A percentile compares a stretch with the other conserved stretches of the same genome.
Evolutionary conservation across 257 asterid species (phyloP).

Genomic region (Ophiorrhiza pumila): DNA sequence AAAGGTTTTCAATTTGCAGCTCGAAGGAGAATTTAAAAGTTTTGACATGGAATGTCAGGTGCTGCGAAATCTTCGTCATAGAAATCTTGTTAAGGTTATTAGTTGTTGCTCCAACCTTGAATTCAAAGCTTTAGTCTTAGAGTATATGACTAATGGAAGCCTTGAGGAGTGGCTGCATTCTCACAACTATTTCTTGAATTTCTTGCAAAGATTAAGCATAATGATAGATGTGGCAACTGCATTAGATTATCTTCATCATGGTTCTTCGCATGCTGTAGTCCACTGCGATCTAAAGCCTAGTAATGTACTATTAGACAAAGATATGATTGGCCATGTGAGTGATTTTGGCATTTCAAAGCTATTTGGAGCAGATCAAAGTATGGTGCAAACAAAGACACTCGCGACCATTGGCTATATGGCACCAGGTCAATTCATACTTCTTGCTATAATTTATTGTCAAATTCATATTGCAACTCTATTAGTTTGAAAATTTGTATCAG

Average conservation of each 20-base stretch:
- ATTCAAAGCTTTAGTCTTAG: slow-evolving; percentile 1
- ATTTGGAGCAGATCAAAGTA: not conserved
- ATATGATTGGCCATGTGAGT: not conserved
- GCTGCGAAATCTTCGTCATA: not conserved
- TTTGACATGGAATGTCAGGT: slow-evolving; percentile 8
- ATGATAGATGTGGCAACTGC: not conserved
- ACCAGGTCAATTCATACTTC: slow-evolving; percentile 6
- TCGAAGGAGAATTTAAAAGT: slow-evolving; percentile 9
- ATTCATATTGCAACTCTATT: too few species aligned
- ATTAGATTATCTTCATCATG: slow-evolving; percentile 1
- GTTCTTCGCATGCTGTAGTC: not conserved
- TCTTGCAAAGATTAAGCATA: not conserved
- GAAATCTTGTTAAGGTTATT: slow-evolving; percentile 8
- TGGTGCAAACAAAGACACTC: slow-evolving; percentile 3
- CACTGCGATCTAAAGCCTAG: slow-evolving; percentile 16
- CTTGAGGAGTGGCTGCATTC: slow-evolving; percentile 9
- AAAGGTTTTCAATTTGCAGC: not conserved
- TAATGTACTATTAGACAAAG: not conserved
- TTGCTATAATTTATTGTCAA: too few species aligned
- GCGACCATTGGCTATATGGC: slow-evolving; percentile 14
- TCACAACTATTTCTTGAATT: not conserved
- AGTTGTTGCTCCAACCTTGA: slow-evolving; percentile 14
- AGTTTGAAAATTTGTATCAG: too few species aligned
- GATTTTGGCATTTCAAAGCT: slow-evolving; percentile 10
- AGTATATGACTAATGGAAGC: slow-evolving; percentile 11